These are phyloP conservation scores for Starmerella roubikii DNA, from an alignment of 805 yeast species.

Conservation along the genomic window DNA sequence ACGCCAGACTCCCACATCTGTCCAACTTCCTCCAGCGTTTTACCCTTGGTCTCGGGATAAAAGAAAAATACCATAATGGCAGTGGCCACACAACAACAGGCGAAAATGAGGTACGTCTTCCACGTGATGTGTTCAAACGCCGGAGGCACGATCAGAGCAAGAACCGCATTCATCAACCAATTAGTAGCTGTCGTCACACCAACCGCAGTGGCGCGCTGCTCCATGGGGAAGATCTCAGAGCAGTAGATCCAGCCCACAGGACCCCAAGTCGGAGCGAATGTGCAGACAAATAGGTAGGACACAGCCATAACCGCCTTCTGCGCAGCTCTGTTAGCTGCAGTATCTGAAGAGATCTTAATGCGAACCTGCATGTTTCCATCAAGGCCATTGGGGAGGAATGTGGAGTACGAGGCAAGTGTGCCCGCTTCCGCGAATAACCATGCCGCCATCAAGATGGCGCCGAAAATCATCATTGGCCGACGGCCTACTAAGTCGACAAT, in stretches of 20 bases:
- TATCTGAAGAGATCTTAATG: constrained; percentile 18
- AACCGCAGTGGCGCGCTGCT: constrained; percentile 61
- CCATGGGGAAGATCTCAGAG: constrained; percentile 54
- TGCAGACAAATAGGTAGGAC: constrained; percentile 48
- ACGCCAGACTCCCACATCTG: constrained; percentile 35
- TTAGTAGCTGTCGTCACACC: constrained; percentile 61
- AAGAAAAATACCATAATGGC: constrained; percentile 42
- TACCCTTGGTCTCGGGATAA: constrained; percentile 54
- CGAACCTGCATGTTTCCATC: constrained; percentile 19
- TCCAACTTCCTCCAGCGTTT: constrained; percentile 55
- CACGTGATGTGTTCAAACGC: constrained; percentile 44
- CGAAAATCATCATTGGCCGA: constrained; percentile 44
- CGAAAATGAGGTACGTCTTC: constrained; percentile 41
- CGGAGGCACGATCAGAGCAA: constrained; percentile 50
- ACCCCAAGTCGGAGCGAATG: constrained; percentile 77
- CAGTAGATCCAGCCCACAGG: constrained; percentile 60
- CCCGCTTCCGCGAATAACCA: constrained; percentile 51
- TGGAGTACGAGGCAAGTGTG: constrained; percentile 27
- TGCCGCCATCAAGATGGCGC: constrained; percentile 48
- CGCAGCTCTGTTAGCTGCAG: constrained; percentile 24
- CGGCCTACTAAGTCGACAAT: constrained; percentile 52
- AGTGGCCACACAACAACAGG: constrained; percentile 15
- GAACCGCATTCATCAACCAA: constrained; percentile 65
- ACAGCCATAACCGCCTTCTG: constrained; percentile 40
- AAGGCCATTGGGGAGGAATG: constrained; percentile 15